Conservation (phyloP, 116 monocot species). For the Iris pallida region DNA sequence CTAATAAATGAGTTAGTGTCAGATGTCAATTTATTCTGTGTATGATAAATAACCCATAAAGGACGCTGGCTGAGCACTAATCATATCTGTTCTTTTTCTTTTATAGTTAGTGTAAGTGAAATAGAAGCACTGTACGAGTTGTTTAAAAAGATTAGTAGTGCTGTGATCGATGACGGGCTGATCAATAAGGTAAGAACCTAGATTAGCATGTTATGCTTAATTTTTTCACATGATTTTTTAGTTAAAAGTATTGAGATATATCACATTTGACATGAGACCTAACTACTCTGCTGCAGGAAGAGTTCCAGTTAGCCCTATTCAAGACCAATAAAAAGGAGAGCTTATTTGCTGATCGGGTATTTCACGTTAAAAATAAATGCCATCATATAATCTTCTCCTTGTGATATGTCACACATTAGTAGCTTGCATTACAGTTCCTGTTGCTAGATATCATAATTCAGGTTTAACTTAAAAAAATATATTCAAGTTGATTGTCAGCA, state of each 20-base stretch:
- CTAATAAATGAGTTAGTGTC: background rate
- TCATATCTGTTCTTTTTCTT: slow-evolving; percentile 8
- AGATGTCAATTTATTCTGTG: background rate
- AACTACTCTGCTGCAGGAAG: slow-evolving; percentile 47
- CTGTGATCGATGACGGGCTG: slow-evolving; percentile 96
- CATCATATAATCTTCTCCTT: background rate
- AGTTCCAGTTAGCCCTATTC: slow-evolving; percentile 91
- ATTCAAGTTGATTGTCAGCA: background rate
- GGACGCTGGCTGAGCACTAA: too few relatives aligned
- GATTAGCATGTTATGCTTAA: background rate
- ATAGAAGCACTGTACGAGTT: slow-evolving; percentile 94
- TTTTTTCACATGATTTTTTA: too few relatives aligned
- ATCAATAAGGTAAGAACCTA: slow-evolving; percentile 77
- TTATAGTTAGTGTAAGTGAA: slow-evolving; percentile 96
- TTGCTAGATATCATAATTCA: background rate
- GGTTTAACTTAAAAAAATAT: background rate
- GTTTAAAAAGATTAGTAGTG: slow-evolving; percentile 96
- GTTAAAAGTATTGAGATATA: too few relatives aligned
- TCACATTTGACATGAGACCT: too few relatives aligned
- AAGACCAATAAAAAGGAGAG: slow-evolving; percentile 98
- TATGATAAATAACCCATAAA: too few relatives aligned
- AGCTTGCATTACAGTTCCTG: background rate
- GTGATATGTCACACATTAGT: background rate
- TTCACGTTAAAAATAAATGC: background rate
- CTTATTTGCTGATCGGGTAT: slow-evolving; percentile 94